Conservation (phyloP, 2,329 filamentous ascomycete species). For the Phaeosphaeriaceae sp. region DNA sequence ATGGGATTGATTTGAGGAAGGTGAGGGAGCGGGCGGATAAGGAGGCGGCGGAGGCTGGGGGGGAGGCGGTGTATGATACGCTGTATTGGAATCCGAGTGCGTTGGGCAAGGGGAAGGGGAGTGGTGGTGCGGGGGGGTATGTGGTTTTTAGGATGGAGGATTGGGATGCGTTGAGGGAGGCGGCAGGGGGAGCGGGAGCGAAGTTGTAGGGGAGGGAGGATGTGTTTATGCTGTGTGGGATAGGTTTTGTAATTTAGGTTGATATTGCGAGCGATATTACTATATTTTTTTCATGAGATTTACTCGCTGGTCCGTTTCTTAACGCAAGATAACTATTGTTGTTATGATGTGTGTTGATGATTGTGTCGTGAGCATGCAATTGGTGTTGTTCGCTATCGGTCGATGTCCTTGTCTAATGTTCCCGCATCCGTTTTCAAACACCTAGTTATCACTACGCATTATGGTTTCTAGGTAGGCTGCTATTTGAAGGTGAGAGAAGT, state of each 20-base stretch:
- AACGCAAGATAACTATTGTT: too few relatives aligned
- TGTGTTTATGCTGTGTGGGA: not conserved
- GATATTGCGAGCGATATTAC: not conserved
- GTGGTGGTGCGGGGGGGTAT: constrained; percentile 57
- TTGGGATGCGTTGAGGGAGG: constrained; percentile 61
- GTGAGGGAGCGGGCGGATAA: constrained; percentile 49
- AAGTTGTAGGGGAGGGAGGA: constrained; percentile 16
- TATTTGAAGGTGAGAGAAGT: too few relatives aligned
- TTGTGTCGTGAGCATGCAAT: too few relatives aligned
- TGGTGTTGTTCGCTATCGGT: too few relatives aligned
- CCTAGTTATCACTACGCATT: too few relatives aligned
- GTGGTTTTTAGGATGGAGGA: constrained; percentile 64
- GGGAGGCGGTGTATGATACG: constrained; percentile 48
- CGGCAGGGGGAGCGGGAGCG: too few relatives aligned
- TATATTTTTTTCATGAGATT: not conserved
- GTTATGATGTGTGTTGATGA: too few relatives aligned
- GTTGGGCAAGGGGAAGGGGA: constrained; percentile 41
- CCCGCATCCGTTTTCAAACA: too few relatives aligned
- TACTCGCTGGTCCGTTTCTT: too few relatives aligned
- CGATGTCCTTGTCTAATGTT: too few relatives aligned
- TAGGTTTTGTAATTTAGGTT: not conserved
- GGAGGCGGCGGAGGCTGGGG: constrained; percentile 47
- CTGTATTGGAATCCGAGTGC: constrained; percentile 57
- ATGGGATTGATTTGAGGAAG: constrained; percentile 66
- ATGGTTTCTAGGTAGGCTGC: too few relatives aligned